Evolutionary conservation across 164 flowering plant species (phyloP).

Genomic region (Vitis rotundifolia): DNA sequence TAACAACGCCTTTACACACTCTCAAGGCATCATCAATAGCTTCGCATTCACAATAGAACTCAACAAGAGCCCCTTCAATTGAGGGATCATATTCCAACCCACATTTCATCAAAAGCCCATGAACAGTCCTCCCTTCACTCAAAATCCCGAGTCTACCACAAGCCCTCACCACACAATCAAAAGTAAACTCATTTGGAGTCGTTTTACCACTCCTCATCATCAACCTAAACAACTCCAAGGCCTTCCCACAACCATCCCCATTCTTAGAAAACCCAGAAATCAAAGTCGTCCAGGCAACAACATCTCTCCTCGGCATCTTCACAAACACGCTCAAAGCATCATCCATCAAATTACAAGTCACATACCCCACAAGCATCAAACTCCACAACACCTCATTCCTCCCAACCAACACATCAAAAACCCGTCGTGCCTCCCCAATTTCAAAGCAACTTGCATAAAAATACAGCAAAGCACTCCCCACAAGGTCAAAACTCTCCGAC

Average conservation of each 20-base stretch:
- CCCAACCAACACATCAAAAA: constrained; percentile 41
- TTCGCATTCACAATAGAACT: constrained; percentile 52
- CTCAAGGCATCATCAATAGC: constrained; percentile 46
- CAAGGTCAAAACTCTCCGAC: constrained; percentile 41
- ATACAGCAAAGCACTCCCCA: constrained; percentile 55
- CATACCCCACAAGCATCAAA: constrained; percentile 63
- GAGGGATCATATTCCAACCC: constrained; percentile 57
- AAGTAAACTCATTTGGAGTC: constrained; percentile 64
- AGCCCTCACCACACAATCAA: constrained; percentile 61
- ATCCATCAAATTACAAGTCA: constrained; percentile 41
- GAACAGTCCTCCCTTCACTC: constrained; percentile 43
- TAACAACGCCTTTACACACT: constrained; percentile 27
- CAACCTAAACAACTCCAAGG: constrained; percentile 49
- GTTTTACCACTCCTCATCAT: constrained; percentile 53
- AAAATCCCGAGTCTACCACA: constrained; percentile 41
- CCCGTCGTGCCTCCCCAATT: constrained; percentile 39
- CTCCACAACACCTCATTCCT: constrained; percentile 52
- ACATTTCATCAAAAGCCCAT: constrained; percentile 44
- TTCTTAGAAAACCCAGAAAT: constrained; percentile 58
- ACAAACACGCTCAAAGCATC: constrained; percentile 48
- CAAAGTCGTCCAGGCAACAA: constrained; percentile 60
- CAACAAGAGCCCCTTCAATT: constrained; percentile 52
- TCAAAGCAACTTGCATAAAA: constrained; percentile 45
- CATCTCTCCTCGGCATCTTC: constrained; percentile 49
- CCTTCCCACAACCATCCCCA: constrained; percentile 43